Evolutionary conservation across 192 early-diverging fungal species (phyloP).

Genomic region (Tieghemiomyces parasiticus): DNA sequence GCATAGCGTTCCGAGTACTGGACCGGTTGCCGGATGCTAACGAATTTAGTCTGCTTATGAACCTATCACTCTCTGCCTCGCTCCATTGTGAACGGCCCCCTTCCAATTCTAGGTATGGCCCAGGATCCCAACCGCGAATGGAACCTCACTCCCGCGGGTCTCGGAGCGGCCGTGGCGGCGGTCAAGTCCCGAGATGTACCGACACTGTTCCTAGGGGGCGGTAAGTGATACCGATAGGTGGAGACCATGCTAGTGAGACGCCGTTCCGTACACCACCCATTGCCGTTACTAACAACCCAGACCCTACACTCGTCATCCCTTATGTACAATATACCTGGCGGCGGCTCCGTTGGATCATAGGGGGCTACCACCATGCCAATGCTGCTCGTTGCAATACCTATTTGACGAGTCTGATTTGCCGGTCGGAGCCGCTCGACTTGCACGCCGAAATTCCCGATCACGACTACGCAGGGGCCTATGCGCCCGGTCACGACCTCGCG

Average conservation of each 20-base stretch:
- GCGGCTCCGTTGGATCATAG: conserved; percentile 48
- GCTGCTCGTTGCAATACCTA: conserved; percentile 90
- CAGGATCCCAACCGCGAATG: conserved; percentile 25
- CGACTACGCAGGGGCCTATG: conserved; percentile 46
- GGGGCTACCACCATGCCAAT: conserved; percentile 86
- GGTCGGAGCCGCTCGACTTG: conserved; percentile 9
- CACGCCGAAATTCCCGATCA: conserved; percentile 44
- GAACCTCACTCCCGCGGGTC: conserved; percentile 22
- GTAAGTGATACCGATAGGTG: background rate
- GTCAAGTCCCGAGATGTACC: conserved; percentile 14
- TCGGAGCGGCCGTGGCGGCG: conserved; percentile 13
- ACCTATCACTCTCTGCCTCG: no score
- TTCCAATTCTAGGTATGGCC: conserved; percentile 17
- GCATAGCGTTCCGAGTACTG: no score
- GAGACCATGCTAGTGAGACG: background rate
- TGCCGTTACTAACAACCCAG: no score
- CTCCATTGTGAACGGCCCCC: no score
- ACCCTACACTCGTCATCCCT: no score
- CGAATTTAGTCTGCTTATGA: no score
- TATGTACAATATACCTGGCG: no score
- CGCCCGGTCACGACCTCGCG: conserved; percentile 2
- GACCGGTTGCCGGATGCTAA: no score
- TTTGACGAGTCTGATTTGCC: conserved; percentile 68
- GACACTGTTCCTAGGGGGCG: conserved; percentile 24
- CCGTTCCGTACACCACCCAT: no score